Base-by-base conservation (phyloP, 805 yeast species). In the Teunomyces cretensis region DNA sequence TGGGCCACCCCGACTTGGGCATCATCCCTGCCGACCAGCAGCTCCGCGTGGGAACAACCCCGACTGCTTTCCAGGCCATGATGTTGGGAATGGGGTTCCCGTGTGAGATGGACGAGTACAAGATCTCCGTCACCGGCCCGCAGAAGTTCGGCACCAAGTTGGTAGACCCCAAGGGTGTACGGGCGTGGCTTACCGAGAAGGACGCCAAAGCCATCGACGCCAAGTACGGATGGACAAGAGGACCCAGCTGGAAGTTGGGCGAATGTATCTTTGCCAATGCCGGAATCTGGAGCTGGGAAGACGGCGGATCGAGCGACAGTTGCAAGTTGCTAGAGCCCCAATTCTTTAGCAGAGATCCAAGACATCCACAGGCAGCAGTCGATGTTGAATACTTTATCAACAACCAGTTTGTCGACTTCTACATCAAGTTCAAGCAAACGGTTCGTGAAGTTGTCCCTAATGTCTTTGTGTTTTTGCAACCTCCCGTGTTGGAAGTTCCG, bases 251-350 rank as follows among this genome's bases (percentile, higher is more conserved):
- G 97, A 57, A 66, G 35, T 58, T 84, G 1, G 96, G 94, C 0
- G 71, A 69, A 39, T 92, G 97, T 64, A 74, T 90, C 11, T 91
- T 88, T 84, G 90, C 86, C 11, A 81, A 80, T 46, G 84, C 84
- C 54, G 87, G 84, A 0, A 84, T 92, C 11, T 92, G 97, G 96
- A 77, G 77, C 41, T 70, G 66, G 62, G 48, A 56, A 13, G 46
- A 47, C 2, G 26, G 19, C 16, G 36, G 13, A 4, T 48, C 50
- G 11, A 39, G 57, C 9, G 64, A 66, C 33, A 33, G 47, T 30
- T 66, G 73, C 52, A 50, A 58, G 37, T 53, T 71, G 14, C 32
- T 53, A 2, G 46, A 49, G 9, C 74, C 75, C 2, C 50, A 62
- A 33, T 65, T 45, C 51, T 72, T 72, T 53, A 61, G 56, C 39